Percentiles rank a stretch among this genome's conserved stretches.
phyloP scores from a whole-genome alignment of 2,329 filamentous ascomycete species.

The Diplocarpon rosae region DNA sequence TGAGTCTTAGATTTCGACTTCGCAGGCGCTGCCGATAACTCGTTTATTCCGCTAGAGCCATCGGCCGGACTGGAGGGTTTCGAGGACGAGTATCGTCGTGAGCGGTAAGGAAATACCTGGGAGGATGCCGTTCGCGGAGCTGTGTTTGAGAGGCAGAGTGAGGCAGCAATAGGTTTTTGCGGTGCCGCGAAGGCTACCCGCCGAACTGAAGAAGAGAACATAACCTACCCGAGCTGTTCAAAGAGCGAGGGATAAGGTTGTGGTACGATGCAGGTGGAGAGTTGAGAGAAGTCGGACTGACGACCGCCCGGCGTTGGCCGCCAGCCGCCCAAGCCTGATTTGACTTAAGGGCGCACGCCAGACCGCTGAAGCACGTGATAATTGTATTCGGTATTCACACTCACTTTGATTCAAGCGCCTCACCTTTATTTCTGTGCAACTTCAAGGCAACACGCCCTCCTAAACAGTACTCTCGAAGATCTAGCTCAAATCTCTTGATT shows the following conservation, averaged over 20 bases:
- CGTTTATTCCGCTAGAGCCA: constrained; percentile 25
- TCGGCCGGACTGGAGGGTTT: constrained; percentile 30
- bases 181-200: constrained; percentile 22
- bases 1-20: constrained; percentile 34
- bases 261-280: constrained; percentile 1
- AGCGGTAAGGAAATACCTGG: constrained; percentile 23
- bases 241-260: constrained; percentile 3
- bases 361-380: too few species aligned
- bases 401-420: too few species aligned
- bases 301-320: too few species aligned
- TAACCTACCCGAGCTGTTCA: constrained; percentile 16
- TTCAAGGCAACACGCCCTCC: too few species aligned
- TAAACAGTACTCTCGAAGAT: too few species aligned
- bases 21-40: constrained; percentile 15
- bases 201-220: constrained; percentile 28
- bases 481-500: too few species aligned
- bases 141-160: constrained; percentile 14
- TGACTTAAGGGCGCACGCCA: background rate
- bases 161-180: constrained; percentile 19
- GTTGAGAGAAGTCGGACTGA: constrained; percentile 1
- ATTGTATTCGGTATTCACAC: too few species aligned
- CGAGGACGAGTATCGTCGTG: constrained; percentile 28
- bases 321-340: background rate
- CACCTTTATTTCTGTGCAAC: too few species aligned
- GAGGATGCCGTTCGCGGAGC: constrained; percentile 19